Conservation (phyloP, 306 rosid species). For the Fragaria nilgerrensis region DNA sequence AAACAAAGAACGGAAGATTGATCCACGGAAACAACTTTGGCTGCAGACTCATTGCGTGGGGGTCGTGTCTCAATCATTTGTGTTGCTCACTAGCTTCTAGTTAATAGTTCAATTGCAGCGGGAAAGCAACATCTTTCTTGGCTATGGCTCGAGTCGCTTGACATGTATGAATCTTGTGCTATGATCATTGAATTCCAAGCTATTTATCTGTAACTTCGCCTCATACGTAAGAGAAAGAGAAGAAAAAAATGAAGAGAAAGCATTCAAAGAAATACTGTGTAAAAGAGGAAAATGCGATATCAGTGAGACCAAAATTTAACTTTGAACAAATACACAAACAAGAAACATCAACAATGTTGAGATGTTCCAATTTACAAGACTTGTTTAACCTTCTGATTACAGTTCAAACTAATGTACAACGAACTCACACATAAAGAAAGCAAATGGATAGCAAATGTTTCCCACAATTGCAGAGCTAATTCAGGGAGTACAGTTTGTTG, state of each 20-base stretch:
- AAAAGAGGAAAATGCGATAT: background rate
- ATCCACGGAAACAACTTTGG: background rate
- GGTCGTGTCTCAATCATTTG: too few species aligned
- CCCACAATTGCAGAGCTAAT: conserved; percentile 35
- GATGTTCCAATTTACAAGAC: conserved; percentile 37
- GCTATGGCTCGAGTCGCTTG: background rate
- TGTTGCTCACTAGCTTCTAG: background rate
- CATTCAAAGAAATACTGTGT: background rate
- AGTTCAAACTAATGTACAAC: conserved; percentile 43
- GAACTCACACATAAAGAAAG: conserved; percentile 37
- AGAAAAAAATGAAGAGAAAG: background rate
- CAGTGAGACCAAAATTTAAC: background rate
- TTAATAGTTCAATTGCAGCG: background rate
- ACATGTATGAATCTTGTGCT: background rate
- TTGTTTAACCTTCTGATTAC: conserved; percentile 43
- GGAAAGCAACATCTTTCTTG: background rate
- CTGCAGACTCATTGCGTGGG: background rate
- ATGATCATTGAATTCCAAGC: background rate
- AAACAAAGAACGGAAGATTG: background rate
- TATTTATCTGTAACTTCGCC: background rate
- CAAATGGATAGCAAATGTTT: conserved; percentile 31
- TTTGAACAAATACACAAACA: conserved; percentile 13
- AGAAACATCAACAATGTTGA: conserved; percentile 9
- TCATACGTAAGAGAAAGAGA: background rate
- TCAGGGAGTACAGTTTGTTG: conserved; percentile 27